These are phyloP conservation scores for Entomortierella parvispora DNA, from an alignment of 192 early-diverging fungal genomes.

Conservation along the genomic window DNA sequence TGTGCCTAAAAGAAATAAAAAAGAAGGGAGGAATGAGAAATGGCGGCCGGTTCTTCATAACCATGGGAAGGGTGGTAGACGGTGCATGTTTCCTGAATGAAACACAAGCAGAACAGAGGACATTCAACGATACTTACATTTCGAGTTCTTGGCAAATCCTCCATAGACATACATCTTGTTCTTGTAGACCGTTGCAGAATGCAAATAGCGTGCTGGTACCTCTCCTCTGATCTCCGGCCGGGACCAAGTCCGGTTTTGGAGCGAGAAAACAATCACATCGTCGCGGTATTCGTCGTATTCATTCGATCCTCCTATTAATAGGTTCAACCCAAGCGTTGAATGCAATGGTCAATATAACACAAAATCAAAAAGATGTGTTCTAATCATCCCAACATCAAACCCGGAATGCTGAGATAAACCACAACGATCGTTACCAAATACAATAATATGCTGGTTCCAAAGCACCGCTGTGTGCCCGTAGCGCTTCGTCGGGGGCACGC, in stretches of 20 bases:
- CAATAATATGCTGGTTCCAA: constrained; percentile 63
- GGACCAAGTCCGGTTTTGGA: constrained; percentile 62
- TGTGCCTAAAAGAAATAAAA: constrained; percentile 41
- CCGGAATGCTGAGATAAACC: no score
- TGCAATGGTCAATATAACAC: no score
- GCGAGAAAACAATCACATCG: constrained; percentile 68
- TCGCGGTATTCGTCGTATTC: constrained; percentile 62
- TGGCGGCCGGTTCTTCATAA: no score
- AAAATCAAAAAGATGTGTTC: no score
- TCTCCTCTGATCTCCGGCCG: constrained; percentile 61
- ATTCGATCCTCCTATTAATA: constrained; percentile 60
- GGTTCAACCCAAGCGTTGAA: no score
- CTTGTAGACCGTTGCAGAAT: constrained; percentile 67
- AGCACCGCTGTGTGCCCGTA: constrained; percentile 67
- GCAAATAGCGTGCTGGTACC: constrained; percentile 63
- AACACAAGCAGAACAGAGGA: not conserved
- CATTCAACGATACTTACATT: constrained; percentile 51
- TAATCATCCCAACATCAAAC: no score
- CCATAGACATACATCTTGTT: constrained; percentile 71
- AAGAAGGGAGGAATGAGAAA: not conserved
- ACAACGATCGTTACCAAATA: constrained; percentile 69
- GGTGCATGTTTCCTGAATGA: no score
- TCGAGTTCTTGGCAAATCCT: constrained; percentile 64
- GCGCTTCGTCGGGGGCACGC: constrained; percentile 62
- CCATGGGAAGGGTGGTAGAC: no score